A percentile compares a stretch with the other conserved stretches of the same genome.
phyloP scores from a whole-genome alignment of 441 rosid genomes.

The Breynia disticha region DNA sequence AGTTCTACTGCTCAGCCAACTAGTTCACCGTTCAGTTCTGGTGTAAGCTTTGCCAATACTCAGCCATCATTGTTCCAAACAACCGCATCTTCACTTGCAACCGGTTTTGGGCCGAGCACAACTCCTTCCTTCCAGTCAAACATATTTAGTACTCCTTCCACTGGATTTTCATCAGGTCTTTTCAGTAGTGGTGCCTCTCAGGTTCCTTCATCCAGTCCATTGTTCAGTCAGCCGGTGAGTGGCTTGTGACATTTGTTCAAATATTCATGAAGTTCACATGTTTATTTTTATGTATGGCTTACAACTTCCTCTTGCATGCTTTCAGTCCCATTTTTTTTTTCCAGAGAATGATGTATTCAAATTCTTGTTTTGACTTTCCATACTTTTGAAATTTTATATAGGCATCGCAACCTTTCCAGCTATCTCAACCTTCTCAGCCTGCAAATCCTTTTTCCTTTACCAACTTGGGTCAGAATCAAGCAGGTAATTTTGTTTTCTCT shows the following conservation, averaged over 20 bases:
- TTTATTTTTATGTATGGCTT: too few relatives aligned
- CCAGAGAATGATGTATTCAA: neutral
- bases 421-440: slow-evolving; percentile 57
- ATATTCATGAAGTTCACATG: neutral
- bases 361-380: slow-evolving; percentile 3
- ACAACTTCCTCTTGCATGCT: too few relatives aligned
- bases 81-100: slow-evolving; percentile 31
- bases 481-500: slow-evolving; percentile 29
- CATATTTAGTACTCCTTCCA: slow-evolving; percentile 45
- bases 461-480: slow-evolving; percentile 50
- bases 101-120: slow-evolving; percentile 42
- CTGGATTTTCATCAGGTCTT: slow-evolving; percentile 31
- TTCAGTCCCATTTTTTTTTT: neutral
- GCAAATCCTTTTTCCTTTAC: slow-evolving; percentile 36
- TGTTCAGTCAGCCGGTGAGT: slow-evolving; percentile 56
- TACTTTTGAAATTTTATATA: slow-evolving; percentile 18
- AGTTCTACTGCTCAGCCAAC: slow-evolving; percentile 34
- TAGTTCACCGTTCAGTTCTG: slow-evolving; percentile 35
- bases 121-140: slow-evolving; percentile 35
- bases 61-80: slow-evolving; percentile 58
- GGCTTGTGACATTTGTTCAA: slow-evolving; percentile 1
- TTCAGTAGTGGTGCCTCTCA: slow-evolving; percentile 52
- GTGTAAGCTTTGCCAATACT: slow-evolving; percentile 35
- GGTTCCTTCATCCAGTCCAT: slow-evolving; percentile 34
- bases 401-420: slow-evolving; percentile 52